Evolutionary conservation across 169 alveolate species (phyloP), one percentile per base, ranked within the genome.

Genomic region (Plasmodium gonderi): DNA sequence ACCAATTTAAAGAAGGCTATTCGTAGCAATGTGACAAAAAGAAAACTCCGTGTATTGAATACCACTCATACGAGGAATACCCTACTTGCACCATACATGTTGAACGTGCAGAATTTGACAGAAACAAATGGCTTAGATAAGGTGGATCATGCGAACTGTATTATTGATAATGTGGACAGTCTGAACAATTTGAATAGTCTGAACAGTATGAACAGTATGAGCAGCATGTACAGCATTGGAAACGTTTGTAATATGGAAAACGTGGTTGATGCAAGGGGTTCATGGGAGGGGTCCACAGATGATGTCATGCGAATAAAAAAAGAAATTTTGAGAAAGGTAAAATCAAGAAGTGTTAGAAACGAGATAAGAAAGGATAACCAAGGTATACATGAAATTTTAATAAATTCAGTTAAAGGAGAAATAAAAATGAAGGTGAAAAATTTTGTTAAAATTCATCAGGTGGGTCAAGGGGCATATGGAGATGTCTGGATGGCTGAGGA

Each of bases 401-500:
- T 83, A 38, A 69, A 72, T 6, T 83, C 92, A 17, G 40, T 83
- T 26, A 83, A 47, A 72, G 92, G 92, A 33, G 92, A 83, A 60
- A 31, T 72, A 29, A 51, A 72, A 83, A 64, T 83, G 31, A 83
- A 83, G 29, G 78, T 95, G 36, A 51, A 83, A 49, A 95, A 95
- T 85, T 96, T 92, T 95, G 98, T 96, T 7, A 97, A 97, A 80
- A 67, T 97, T 26, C 97, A 95, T 96, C 98, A 97, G 20, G 97
- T 97, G 5, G 98, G 98, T 8, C 98, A 97, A 75, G 98, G 98
- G 45, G 98, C 98, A 14, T 97, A 96, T 83, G 98, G 98, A 31
- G 98, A 97, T 75, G 98, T 97, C 31, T 97, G 98, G 98, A 95
- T 97, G 92, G 98, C 98, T 0, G 98, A 96, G 26, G 98, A 97